A percentile compares a stretch with the other conserved stretches of the same genome.
phyloP scores from a whole-genome alignment of 345 rosid species.

The Cardamine chenopodiifolia region DNA sequence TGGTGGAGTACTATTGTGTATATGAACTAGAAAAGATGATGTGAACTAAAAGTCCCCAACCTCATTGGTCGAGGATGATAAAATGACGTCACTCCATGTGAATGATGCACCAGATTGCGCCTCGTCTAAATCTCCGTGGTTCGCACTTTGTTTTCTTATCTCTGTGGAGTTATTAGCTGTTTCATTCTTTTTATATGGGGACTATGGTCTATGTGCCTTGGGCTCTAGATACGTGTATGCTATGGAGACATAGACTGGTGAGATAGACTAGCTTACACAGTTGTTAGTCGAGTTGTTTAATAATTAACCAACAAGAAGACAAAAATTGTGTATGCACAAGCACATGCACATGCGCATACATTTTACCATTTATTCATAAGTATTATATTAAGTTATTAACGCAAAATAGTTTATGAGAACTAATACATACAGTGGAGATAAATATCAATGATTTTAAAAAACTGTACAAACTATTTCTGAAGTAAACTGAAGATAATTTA shows the following conservation, averaged over 20 bases:
- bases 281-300: slow-evolving; percentile 9
- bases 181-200: background rate
- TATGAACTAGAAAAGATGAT: background rate
- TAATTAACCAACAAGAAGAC: slow-evolving; percentile 36
- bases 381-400: background rate
- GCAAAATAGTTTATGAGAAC: background rate
- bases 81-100: background rate
- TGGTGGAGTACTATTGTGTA: slow-evolving; percentile 1
- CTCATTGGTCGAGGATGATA: slow-evolving; percentile 10
- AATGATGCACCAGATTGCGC: background rate
- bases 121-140: slow-evolving; percentile 12
- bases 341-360: slow-evolving; percentile 25
- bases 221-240: background rate
- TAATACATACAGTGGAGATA: background rate
- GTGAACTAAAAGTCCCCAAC: background rate
- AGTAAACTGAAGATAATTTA: background rate
- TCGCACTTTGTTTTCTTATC: background rate
- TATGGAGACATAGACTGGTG: slow-evolving; percentile 19
- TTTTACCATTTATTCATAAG: background rate
- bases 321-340: slow-evolving; percentile 14
- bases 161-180: background rate
- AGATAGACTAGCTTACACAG: slow-evolving; percentile 23
- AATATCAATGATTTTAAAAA: background rate
- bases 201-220: slow-evolving; percentile 25
- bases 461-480: background rate